Conservation (phyloP, 2,329 filamentous ascomycete species). For the Penicillium crustosum region DNA sequence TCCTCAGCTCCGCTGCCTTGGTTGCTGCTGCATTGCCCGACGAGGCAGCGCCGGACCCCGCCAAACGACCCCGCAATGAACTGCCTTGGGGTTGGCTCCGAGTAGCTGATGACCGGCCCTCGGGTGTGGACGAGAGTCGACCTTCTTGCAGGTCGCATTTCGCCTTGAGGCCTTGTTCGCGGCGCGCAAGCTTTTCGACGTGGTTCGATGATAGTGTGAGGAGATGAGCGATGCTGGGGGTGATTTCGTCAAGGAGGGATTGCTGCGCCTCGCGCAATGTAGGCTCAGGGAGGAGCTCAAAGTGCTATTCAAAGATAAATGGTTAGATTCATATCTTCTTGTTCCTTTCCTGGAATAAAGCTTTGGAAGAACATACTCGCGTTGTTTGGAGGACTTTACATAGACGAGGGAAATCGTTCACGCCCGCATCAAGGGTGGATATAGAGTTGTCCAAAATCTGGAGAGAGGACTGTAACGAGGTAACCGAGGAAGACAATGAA, state of each 20-base stretch:
- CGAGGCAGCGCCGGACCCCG: slow-evolving; percentile 25
- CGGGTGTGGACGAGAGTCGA: slow-evolving; percentile 51
- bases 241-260: slow-evolving; percentile 81
- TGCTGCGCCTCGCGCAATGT: slow-evolving; percentile 79
- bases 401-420: slow-evolving; percentile 63
- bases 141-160: slow-evolving; percentile 82
- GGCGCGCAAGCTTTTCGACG: slow-evolving; percentile 76
- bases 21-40: slow-evolving; percentile 29
- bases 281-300: slow-evolving; percentile 85
- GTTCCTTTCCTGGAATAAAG: neutral
- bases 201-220: slow-evolving; percentile 80
- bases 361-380: slow-evolving; percentile 46
- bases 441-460: slow-evolving; percentile 63
- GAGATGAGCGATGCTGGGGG: slow-evolving; percentile 77
- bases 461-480: slow-evolving; percentile 61
- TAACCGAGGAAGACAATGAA: slow-evolving; percentile 60
- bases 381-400: slow-evolving; percentile 64
- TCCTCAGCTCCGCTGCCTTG: slow-evolving; percentile 62
- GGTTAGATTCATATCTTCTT: neutral
- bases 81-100: slow-evolving; percentile 21
- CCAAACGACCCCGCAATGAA: slow-evolving; percentile 26
- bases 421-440: slow-evolving; percentile 60
- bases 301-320: slow-evolving; percentile 61
- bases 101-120: slow-evolving; percentile 26
- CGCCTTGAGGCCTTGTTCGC: slow-evolving; percentile 79